Evolutionary conservation across 805 yeast genomes (phyloP).

Genomic region (Jamesozyma gamospora): DNA sequence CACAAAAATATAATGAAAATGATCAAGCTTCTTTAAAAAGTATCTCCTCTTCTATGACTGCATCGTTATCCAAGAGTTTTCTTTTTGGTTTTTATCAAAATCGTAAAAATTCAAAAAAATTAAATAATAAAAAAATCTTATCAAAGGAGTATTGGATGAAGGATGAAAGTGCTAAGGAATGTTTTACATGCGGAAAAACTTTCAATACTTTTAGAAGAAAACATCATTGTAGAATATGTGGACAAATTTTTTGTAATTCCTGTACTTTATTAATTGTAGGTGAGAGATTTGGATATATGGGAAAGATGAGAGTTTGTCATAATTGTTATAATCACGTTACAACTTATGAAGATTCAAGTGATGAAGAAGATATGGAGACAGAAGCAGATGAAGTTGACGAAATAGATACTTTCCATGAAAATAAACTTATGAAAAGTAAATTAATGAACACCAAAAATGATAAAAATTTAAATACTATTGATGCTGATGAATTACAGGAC

Average conservation of each 20-base stretch:
- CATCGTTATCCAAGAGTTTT: constrained; percentile 35
- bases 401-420: neutral
- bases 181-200: constrained; percentile 69
- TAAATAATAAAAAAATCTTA: constrained; percentile 19
- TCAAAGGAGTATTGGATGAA: constrained; percentile 88
- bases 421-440: too few relatives aligned
- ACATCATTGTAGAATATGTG: constrained; percentile 94
- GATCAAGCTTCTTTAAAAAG: constrained; percentile 30
- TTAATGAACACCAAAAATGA: neutral
- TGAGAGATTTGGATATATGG: constrained; percentile 49
- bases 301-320: constrained; percentile 67
- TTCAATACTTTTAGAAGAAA: constrained; percentile 82
- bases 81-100: constrained; percentile 33
- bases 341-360: constrained; percentile 65
- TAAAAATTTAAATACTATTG: neutral
- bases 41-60: constrained; percentile 33
- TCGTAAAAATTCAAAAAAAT: constrained; percentile 14
- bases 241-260: constrained; percentile 81
- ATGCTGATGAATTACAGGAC: neutral
- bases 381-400: neutral
- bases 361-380: constrained; percentile 33
- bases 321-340: constrained; percentile 56
- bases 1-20: constrained; percentile 15
- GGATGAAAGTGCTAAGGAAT: constrained; percentile 82
- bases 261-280: constrained; percentile 72